Percentiles rank a stretch among this genome's conserved stretches.
phyloP scores from a whole-genome alignment of 352 stramenopile genomes.

The Bremia lactucae region DNA sequence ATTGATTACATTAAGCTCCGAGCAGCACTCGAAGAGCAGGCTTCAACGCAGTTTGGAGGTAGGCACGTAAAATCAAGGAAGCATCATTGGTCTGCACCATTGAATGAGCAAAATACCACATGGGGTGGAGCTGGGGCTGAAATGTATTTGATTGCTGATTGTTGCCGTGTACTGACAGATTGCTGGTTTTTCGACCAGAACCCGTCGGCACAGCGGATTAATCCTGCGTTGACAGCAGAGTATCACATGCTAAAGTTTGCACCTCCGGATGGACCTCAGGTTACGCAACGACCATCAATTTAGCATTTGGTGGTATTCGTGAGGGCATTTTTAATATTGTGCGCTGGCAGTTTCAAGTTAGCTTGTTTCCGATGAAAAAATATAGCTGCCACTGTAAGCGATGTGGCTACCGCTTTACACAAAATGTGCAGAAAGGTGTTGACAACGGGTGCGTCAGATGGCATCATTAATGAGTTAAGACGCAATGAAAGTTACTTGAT shows the following conservation, averaged over 20 bases:
- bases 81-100: too few species aligned
- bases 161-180: conserved; percentile 29
- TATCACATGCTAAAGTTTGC: conserved; percentile 67
- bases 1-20: conserved; percentile 72
- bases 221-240: conserved; percentile 20
- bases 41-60: conserved; percentile 43
- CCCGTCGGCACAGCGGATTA: conserved; percentile 25
- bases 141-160: too few species aligned
- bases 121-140: too few species aligned
- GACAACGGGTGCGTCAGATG: conserved; percentile 62
- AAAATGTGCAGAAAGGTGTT: conserved; percentile 80
- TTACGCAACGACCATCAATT: conserved; percentile 15
- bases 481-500: conserved; percentile 1
- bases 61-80: too few species aligned
- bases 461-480: neutral
- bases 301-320: neutral
- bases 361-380: conserved; percentile 78
- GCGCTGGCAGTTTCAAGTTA: conserved; percentile 62
- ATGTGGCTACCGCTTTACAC: conserved; percentile 53
- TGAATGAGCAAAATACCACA: too few species aligned
- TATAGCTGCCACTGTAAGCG: conserved; percentile 57
- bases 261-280: conserved; percentile 63
- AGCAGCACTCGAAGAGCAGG: conserved; percentile 36
- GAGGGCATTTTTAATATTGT: neutral
- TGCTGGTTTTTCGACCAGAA: conserved; percentile 86